phyloP scores from a whole-genome alignment of 441 rosid genomes.

The Adansonia rubrostipa region DNA sequence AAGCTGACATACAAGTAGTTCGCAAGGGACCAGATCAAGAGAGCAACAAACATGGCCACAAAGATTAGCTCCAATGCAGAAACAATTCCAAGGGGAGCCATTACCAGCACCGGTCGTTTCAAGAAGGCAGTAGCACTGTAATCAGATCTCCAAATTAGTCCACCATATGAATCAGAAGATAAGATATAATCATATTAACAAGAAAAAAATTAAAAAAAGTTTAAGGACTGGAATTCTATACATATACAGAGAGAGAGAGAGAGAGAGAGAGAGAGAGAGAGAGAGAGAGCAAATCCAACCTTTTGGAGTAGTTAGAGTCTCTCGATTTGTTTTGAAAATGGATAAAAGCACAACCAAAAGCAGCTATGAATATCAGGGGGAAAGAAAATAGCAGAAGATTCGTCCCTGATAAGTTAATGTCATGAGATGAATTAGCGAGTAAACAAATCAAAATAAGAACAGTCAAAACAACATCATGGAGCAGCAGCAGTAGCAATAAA shows the following conservation, averaged over 20 bases:
- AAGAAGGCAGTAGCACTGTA: conserved; percentile 16
- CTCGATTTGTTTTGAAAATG: conserved; percentile 43
- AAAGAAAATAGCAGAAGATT: conserved; percentile 55
- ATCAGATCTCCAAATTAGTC: not conserved
- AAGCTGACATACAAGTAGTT: conserved; percentile 53
- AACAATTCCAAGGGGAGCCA: conserved; percentile 63
- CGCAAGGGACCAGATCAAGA: conserved; percentile 56
- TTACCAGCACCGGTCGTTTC: conserved; percentile 47
- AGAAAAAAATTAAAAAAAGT: not conserved
- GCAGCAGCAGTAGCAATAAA: not conserved
- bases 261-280: too few relatives aligned
- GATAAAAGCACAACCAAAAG: conserved; percentile 53
- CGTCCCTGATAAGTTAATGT: conserved; percentile 29
- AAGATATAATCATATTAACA: not conserved
- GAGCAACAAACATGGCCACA: conserved; percentile 52
- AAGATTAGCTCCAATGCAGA: conserved; percentile 49
- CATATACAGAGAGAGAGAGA: too few relatives aligned
- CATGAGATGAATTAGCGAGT: not conserved
- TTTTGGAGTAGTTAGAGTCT: conserved; percentile 20
- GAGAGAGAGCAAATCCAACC: conserved; percentile 22
- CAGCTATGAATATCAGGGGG: conserved; percentile 57
- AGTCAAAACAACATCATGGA: not conserved
- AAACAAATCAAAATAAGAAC: not conserved
- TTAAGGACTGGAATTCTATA: too few relatives aligned
- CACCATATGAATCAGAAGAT: not conserved